These are phyloP conservation scores for Pichia eremophila DNA, from an alignment of 805 yeast genomes.

Conservation along the genomic window DNA sequence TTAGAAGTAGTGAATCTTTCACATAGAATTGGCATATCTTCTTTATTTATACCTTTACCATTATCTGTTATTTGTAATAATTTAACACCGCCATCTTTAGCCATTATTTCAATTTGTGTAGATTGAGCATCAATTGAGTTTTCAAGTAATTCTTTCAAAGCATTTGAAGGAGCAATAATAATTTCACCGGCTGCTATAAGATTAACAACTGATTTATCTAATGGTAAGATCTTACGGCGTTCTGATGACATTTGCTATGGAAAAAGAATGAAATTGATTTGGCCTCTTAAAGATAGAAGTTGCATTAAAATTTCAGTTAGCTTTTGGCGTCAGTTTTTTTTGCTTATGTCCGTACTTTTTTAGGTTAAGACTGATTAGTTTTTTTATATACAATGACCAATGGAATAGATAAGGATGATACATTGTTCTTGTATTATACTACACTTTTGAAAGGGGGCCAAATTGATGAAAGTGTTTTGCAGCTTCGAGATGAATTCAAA, in stretches of 20 bases:
- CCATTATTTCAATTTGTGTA: conserved; percentile 62
- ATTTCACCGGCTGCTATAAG: conserved; percentile 97
- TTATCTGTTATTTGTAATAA: conserved; percentile 81
- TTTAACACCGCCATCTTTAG: conserved; percentile 90
- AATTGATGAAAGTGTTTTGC: background rate
- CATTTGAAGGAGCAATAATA: conserved; percentile 88
- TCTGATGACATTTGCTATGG: background rate
- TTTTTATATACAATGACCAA: no score
- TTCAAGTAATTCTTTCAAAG: conserved; percentile 86
- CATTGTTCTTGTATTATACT: conserved; percentile 2
- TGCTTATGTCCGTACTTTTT: no score
- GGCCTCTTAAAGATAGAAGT: background rate
- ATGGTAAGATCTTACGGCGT: conserved; percentile 20
- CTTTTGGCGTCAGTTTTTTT: no score
- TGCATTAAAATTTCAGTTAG: no score
- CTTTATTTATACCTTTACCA: conserved; percentile 70
- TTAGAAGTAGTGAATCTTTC: conserved; percentile 91
- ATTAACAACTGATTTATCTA: conserved; percentile 70
- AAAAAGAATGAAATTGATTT: background rate
- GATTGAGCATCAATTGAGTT: conserved; percentile 85
- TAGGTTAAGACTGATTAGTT: no score
- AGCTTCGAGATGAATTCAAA: conserved; percentile 11
- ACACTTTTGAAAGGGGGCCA: background rate
- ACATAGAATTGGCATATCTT: conserved; percentile 73
- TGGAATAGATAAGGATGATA: background rate